These are phyloP conservation scores for Fusarium mangiferae DNA, from an alignment of 2,329 filamentous ascomycete genomes.

Conservation along the genomic window DNA sequence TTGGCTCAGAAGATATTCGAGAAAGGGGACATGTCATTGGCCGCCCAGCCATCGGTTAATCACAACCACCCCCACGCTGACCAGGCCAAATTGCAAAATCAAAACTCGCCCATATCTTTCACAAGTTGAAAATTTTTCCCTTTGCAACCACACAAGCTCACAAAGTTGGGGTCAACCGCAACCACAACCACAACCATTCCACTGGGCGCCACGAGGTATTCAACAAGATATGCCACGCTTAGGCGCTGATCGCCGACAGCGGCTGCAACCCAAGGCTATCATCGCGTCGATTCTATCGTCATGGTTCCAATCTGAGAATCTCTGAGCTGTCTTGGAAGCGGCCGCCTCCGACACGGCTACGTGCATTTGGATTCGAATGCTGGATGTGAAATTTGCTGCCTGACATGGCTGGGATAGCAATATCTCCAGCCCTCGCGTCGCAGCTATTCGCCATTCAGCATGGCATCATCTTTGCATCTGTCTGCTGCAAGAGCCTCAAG, in stretches of 20 bases:
- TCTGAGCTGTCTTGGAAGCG: constrained; percentile 6
- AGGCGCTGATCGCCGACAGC: constrained; percentile 34
- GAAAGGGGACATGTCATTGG: constrained; percentile 4
- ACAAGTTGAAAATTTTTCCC: constrained; percentile 21
- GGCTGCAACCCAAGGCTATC: constrained; percentile 24
- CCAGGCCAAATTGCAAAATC: constrained; percentile 44
- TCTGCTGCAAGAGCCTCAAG: not conserved
- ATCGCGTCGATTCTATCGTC: constrained; percentile 1
- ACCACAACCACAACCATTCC: constrained; percentile 21
- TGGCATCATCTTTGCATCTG: constrained; percentile 13
- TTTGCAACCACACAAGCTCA: constrained; percentile 37
- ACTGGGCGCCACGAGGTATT: constrained; percentile 33
- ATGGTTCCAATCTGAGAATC: constrained; percentile 7
- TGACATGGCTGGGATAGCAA: constrained; percentile 2
- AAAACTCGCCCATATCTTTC: constrained; percentile 42
- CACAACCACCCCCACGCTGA: constrained; percentile 43
- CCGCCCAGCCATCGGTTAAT: constrained; percentile 14
- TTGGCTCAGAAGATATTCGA: not conserved
- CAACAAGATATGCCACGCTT: constrained; percentile 13
- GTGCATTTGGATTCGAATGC: not conserved
- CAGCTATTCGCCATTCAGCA: not conserved
- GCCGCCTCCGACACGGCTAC: not conserved
- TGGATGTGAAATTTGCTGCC: not conserved
- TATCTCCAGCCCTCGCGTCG: not conserved
- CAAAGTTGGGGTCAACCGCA: constrained; percentile 22